Evolutionary conservation across 805 yeast genomes (phyloP), one percentile per base, ranked within the genome.

Genomic region (Monosporozyma siamensis): DNA sequence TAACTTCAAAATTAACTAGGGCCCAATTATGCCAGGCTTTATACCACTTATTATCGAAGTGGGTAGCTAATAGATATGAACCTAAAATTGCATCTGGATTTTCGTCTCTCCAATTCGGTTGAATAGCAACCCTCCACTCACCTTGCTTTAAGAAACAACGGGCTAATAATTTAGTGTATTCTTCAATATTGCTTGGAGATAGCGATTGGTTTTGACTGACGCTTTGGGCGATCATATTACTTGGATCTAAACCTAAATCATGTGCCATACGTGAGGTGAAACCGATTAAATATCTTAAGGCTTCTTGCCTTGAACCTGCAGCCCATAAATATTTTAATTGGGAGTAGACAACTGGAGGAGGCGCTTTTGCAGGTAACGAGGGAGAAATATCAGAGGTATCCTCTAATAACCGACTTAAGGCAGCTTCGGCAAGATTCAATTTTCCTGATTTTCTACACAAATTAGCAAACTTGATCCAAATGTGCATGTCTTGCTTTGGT

Each of bases 21-120:
- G 97, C 97, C 97, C 97, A 90, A 58, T 86, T 89, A 58, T 90
- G 97, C 97, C 97, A 90, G 21, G 97, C 97, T 58, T 90, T 90
- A 56, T 90, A 90, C 97, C 97, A 90, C 24, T 75, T 74, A 25
- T 76, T 70, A 58, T 89, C 97, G 61, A 90, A 89, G 58, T 88
- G 95, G 0, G 97, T 89, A 0, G 97, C 97, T 48, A 89, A 69
- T 41, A 89, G 67, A 58, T 85, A 90, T 0, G 95, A 87, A n/a
- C 96, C 95, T 45, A 90, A 66, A 50, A 90, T 87, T 2, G 89
- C 82, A 34, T 85, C 87, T 2, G 87, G 80, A 24, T 72, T 75
- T 48, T 80, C 82, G n/a, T 77, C 72, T 45, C 83, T 73, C 97
- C 97, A 89, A 49, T 75, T 76, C 39, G 69, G 73, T 44, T 81